Evolutionary conservation across 345 rosid species (phyloP).

Genomic region (thale cress (Arabidopsis thaliana)): TAIR10.1 NC_003071.7:18752501-18753000

Average conservation of each 20-base stretch:
- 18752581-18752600: slow-evolving; percentile 53
- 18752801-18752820: not conserved
- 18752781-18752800: slow-evolving; percentile 1
- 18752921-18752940: not conserved
- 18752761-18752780: slow-evolving; percentile 22
- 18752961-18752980: not conserved
- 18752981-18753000: not conserved
- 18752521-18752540: slow-evolving; percentile 56
- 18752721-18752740: slow-evolving; percentile 33
- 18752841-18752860: not conserved
- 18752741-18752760: slow-evolving; percentile 22
- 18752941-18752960: not conserved
- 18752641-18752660: not conserved
- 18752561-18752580: slow-evolving; percentile 41
- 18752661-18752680: slow-evolving; percentile 64
- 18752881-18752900: not conserved
- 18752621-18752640: slow-evolving; percentile 72
- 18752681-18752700: slow-evolving; percentile 48
- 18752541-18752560: slow-evolving; percentile 22
- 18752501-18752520: slow-evolving; percentile 59
- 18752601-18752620: slow-evolving; percentile 64
- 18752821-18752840: slow-evolving; percentile 11
- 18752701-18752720: not conserved
- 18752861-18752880: not conserved
- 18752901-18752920: not conserved